Conservation (phyloP, 1,284 basidiomycete species). For the Caloboletus firmus region DNA sequence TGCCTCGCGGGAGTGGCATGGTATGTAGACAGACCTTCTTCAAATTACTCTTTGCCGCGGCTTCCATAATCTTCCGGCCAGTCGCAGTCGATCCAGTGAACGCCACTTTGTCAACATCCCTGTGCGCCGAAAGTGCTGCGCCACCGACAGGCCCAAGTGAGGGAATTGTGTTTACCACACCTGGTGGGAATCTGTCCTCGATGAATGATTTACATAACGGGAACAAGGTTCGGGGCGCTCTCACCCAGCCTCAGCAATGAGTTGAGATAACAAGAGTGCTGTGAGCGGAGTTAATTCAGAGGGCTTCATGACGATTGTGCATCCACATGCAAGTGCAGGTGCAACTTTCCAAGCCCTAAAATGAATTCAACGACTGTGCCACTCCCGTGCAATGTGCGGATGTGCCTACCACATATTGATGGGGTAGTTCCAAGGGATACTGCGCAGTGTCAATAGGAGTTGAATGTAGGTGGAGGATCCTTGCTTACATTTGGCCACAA, state of each 20-base stretch:
- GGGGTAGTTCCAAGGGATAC: conserved; percentile 92
- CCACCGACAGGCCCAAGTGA: conserved; percentile 85
- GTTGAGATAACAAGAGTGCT: conserved; percentile 78
- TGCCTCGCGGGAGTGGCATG: conserved; percentile 27
- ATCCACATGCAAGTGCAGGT: conserved; percentile 86
- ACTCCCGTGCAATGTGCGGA: conserved; percentile 10
- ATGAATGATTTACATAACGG: conserved; percentile 16
- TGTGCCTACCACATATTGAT: conserved; percentile 77
- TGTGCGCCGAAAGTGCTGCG: conserved; percentile 76
- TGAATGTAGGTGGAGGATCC: conserved; percentile 8
- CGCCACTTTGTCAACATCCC: conserved; percentile 81
- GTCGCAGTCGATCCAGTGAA: conserved; percentile 85
- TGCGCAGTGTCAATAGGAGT: conserved; percentile 31
- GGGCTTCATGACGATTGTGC: conserved; percentile 90
- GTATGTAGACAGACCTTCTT: conserved; percentile 62
- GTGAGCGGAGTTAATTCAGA: conserved; percentile 91
- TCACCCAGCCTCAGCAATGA: conserved; percentile 78
- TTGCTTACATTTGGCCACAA: conserved; percentile 79
- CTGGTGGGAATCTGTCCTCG: conserved; percentile 76
- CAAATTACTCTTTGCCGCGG: conserved; percentile 90
- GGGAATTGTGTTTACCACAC: conserved; percentile 88
- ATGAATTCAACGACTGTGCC: conserved; percentile 3
- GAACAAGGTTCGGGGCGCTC: conserved; percentile 16
- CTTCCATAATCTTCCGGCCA: conserved; percentile 90
- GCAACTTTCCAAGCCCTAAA: conserved; percentile 88